Base-by-base conservation (phyloP, 1,284 basidiomycete genomes). In the Hemileccinum hortonii region DNA sequence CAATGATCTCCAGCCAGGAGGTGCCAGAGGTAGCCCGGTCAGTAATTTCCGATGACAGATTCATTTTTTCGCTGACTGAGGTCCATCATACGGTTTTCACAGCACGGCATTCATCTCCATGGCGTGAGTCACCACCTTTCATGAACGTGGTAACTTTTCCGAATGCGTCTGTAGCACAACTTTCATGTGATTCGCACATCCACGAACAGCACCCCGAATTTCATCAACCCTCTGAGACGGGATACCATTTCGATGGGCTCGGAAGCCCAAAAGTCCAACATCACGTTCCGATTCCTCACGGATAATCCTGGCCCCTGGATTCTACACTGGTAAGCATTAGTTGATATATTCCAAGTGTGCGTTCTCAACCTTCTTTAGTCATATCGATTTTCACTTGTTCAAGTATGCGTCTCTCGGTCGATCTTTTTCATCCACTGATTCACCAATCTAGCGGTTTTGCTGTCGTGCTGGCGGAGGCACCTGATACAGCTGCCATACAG, bases 91-190 rank as follows among this genome's bases (percentile, higher is more conserved):
- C n/a, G 19, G 4, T 10, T 18, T 21, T 35, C 9, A 36, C 44
- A 71, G 67, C 69, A 73, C 52, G 64, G 66, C 6, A 65, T 71
- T 22, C 73, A 73, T 56, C 58, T 71, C 8, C 70, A 68, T 19
- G 73, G 70, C 2, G 69, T 72, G 40, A 43, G 65, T 43, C 24
- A n/a, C 6, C 39, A 15, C 4, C 39, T 24, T 21, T 33, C 16
- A 48, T 44, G 18, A 16, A 15, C 15, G 26, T 15, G 12, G 11
- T 40, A 15, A 42, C 18, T 16, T 47, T 44, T 43, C 40, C 38
- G 37, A 61, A 4, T 24, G 14, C 19, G 16, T 44, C 41, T 24
- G 9, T 49, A 70, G 70, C 74, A 80, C 55, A 70, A 70, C 50
- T 75, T 78, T 53, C 70, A 71, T 46, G 71, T 73, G 26, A 60